These are phyloP conservation scores for Aaosphaeria pasadenensis DNA, from an alignment of 2,329 filamentous ascomycete genomes.

Conservation along the genomic window DNA sequence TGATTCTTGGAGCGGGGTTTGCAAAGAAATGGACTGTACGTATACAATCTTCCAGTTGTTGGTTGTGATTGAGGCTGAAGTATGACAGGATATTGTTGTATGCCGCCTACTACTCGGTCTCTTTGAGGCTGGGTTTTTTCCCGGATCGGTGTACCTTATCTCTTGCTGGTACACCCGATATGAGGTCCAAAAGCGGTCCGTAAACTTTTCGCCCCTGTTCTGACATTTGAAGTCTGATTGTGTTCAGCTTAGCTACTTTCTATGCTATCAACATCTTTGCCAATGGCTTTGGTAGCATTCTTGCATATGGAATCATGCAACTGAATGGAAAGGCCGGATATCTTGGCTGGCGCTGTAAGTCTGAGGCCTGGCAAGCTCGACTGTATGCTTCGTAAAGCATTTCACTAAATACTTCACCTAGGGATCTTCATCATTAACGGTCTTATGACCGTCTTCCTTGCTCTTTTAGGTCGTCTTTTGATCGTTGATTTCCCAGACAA, in stretches of 20 bases:
- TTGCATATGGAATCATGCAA: constrained; percentile 42
- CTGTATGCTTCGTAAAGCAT: background rate
- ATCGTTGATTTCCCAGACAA: constrained; percentile 32
- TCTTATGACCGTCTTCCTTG: constrained; percentile 16
- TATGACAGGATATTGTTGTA: constrained; percentile 11
- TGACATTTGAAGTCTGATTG: background rate
- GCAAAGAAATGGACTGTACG: constrained; percentile 13
- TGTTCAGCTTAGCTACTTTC: constrained; percentile 45
- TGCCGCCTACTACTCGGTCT: constrained; percentile 17
- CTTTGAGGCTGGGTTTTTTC: constrained; percentile 15
- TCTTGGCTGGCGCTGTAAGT: constrained; percentile 10
- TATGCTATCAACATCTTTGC: constrained; percentile 44
- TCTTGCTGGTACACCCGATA: constrained; percentile 45
- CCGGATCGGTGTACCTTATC: constrained; percentile 11
- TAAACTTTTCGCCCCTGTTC: background rate
- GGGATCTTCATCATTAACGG: constrained; percentile 60
- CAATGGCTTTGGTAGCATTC: constrained; percentile 52
- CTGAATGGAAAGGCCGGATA: constrained; percentile 9
- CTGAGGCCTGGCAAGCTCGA: background rate
- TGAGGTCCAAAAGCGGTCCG: constrained; percentile 46
- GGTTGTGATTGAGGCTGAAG: background rate
- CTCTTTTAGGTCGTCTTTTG: constrained; percentile 11
- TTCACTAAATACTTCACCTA: background rate
- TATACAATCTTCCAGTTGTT: background rate
- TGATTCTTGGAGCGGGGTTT: constrained; percentile 15